phyloP scores from a whole-genome alignment of 2,329 filamentous ascomycete species.

The Sphaceloma murrayae region DNA sequence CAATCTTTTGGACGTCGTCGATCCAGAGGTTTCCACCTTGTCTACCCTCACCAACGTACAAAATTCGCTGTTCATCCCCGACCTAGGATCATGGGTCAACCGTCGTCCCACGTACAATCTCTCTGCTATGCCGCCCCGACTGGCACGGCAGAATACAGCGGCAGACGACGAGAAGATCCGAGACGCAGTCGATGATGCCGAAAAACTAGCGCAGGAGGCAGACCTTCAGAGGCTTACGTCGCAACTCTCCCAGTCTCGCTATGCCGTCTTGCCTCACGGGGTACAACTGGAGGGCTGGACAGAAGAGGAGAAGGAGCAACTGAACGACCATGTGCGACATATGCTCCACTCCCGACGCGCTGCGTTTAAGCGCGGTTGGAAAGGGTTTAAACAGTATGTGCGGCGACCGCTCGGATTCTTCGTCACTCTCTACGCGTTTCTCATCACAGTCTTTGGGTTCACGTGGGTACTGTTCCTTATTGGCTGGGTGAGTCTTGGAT shows the following conservation, averaged over 20 bases:
- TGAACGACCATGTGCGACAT: slow-evolving; percentile 80
- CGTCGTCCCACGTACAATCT: slow-evolving; percentile 69
- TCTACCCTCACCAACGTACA: slow-evolving; percentile 82
- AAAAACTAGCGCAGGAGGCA: not conserved
- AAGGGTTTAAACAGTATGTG: slow-evolving; percentile 72
- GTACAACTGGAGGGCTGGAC: slow-evolving; percentile 64
- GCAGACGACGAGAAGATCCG: slow-evolving; percentile 9
- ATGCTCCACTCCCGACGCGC: slow-evolving; percentile 75
- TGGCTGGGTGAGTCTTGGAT: slow-evolving; percentile 73
- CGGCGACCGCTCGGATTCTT: slow-evolving; percentile 66
- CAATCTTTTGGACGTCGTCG: slow-evolving; percentile 63
- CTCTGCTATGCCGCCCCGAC: slow-evolving; percentile 38
- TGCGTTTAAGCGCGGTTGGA: slow-evolving; percentile 68
- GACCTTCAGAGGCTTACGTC: slow-evolving; percentile 49
- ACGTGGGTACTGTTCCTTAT: slow-evolving; percentile 90
- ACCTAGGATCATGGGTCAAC: slow-evolving; percentile 66
- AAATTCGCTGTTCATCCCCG: slow-evolving; percentile 78
- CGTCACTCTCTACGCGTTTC: slow-evolving; percentile 70
- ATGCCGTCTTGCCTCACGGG: slow-evolving; percentile 70
- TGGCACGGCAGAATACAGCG: slow-evolving; percentile 12
- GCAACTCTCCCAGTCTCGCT: slow-evolving; percentile 58
- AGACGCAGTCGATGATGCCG: slow-evolving; percentile 18
- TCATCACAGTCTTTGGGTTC: slow-evolving; percentile 76
- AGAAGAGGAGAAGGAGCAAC: slow-evolving; percentile 59
- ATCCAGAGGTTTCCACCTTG: slow-evolving; percentile 73